phyloP scores from a whole-genome alignment of 176 grass and related monocot genomes.

The maize (Zea mays) region Zm-B73-REFERENCE-NAM-5.0 NC_050100.1:132912501-132913000 shows the following conservation, averaged over 20 bases:
- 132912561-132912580: not conserved
- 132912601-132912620: not conserved
- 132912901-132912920: not conserved
- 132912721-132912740: not conserved
- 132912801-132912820: not conserved
- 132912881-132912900: not conserved
- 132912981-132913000: not conserved
- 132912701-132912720: not conserved
- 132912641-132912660: not conserved
- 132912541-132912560: not conserved
- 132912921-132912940: not conserved
- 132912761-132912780: not conserved
- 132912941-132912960: conserved; percentile 1
- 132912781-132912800: not conserved
- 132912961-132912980: not conserved
- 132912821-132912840: not conserved
- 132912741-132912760: not conserved
- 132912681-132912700: not conserved
- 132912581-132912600: not conserved
- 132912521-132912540: not conserved
- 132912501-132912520: not conserved
- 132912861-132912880: not conserved
- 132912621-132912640: not conserved
- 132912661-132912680: not conserved
- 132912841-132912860: not conserved